Percentiles rank a stretch among this genome's conserved stretches.
Conservation (phyloP, 164 flowering plant species). For the Cinnamomum chago region DNA sequence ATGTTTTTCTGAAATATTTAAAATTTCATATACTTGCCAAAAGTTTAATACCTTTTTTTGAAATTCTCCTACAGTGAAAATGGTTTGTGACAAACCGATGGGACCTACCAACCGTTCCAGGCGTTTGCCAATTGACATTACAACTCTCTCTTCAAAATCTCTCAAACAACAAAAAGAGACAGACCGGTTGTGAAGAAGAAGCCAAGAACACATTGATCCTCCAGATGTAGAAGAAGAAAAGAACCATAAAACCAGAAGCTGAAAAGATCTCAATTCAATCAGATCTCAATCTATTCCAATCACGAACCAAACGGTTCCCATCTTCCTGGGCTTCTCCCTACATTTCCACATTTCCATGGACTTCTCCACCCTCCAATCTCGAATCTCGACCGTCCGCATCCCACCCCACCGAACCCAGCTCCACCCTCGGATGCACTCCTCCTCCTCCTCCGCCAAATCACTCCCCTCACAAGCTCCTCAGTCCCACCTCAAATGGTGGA, state of each 20-base stretch:
- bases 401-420: slow-evolving; percentile 50
- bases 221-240: no score
- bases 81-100: no score
- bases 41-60: no score
- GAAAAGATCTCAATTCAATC: neutral
- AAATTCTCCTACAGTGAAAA: no score
- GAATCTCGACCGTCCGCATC: slow-evolving; percentile 26
- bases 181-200: no score
- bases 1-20: no score
- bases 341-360: slow-evolving; percentile 15
- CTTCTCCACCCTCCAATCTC: slow-evolving; percentile 33
- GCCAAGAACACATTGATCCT: no score
- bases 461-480: slow-evolving; percentile 6
- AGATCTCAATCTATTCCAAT: neutral
- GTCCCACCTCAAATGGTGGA: slow-evolving; percentile 25
- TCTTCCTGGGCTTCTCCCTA: slow-evolving; percentile 8
- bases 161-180: no score
- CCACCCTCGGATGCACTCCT: slow-evolving; percentile 41
- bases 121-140: no score
- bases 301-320: neutral
- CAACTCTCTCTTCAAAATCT: no score
- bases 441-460: slow-evolving; percentile 21
- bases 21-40: no score
- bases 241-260: neutral
- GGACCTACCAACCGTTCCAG: no score